Conservation (phyloP, 148 eudicot species). For the Camellia granthamiana region DNA sequence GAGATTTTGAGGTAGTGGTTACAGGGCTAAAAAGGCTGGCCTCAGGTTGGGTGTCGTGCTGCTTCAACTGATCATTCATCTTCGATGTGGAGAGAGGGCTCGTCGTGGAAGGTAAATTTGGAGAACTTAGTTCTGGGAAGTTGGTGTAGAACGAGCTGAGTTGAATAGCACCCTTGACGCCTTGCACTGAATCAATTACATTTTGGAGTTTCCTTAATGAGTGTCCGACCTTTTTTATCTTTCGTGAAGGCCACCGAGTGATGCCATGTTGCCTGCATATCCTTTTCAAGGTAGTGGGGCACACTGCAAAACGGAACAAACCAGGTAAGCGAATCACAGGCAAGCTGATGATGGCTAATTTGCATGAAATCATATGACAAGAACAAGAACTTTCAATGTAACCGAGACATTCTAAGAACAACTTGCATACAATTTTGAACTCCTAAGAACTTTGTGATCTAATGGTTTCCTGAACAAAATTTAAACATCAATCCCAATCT, state of each 20-base stretch:
- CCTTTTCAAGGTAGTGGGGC: slow-evolving; percentile 94
- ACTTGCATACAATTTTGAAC: too few species aligned
- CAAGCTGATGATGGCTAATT: too few species aligned
- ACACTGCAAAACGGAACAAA: slow-evolving; percentile 49
- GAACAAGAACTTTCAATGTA: background rate
- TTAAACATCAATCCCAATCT: too few species aligned
- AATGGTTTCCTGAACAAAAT: too few species aligned
- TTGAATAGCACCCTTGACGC: slow-evolving; percentile 75
- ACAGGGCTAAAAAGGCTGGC: slow-evolving; percentile 41
- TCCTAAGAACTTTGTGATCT: too few species aligned
- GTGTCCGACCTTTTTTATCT: slow-evolving; percentile 93
- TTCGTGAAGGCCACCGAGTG: slow-evolving; percentile 91
- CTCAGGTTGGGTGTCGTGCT: slow-evolving; percentile 36
- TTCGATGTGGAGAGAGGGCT: slow-evolving; percentile 28
- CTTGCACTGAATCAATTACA: slow-evolving; percentile 88
- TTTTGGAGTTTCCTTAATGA: slow-evolving; percentile 77
- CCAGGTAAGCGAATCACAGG: background rate
- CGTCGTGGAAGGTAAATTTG: slow-evolving; percentile 22
- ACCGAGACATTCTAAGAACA: too few species aligned
- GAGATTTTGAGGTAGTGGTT: slow-evolving; percentile 49
- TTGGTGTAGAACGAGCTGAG: slow-evolving; percentile 71
- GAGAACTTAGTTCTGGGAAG: slow-evolving; percentile 63
- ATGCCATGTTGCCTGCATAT: slow-evolving; percentile 96
- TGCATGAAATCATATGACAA: background rate
- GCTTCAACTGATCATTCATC: slow-evolving; percentile 32